phyloP scores from a whole-genome alignment of 192 early-diverging fungal genomes.

The Helicostylum pulchrum region DNA sequence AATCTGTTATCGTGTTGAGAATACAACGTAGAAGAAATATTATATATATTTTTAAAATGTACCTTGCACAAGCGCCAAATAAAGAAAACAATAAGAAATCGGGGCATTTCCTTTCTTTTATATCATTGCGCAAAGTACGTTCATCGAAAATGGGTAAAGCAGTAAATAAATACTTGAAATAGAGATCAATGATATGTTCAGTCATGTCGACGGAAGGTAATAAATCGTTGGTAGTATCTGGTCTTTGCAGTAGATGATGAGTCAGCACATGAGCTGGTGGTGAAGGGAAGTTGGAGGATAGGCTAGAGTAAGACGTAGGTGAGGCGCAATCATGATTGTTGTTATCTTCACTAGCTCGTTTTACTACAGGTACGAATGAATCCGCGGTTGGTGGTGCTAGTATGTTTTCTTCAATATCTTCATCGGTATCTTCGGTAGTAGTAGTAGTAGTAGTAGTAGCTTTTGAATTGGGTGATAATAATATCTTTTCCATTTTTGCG shows the following conservation, averaged over 20 bases:
- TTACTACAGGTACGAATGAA: not conserved
- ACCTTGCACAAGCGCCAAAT: slow-evolving; percentile 47
- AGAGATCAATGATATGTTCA: slow-evolving; percentile 48
- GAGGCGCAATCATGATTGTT: not conserved
- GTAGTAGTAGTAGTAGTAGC: too few species aligned
- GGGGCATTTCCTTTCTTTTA: slow-evolving; percentile 40
- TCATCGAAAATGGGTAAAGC: slow-evolving; percentile 50
- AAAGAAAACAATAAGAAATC: slow-evolving; percentile 45
- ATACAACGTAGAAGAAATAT: not conserved
- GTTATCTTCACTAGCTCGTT: not conserved
- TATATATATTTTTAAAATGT: slow-evolving; percentile 10
- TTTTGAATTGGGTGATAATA: slow-evolving; percentile 28
- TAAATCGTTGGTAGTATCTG: not conserved
- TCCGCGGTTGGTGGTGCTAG: too few species aligned
- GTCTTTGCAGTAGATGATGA: not conserved
- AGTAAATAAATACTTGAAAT: slow-evolving; percentile 44
- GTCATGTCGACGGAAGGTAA: slow-evolving; percentile 32
- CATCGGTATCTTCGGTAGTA: not conserved
- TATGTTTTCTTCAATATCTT: not conserved
- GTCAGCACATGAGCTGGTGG: not conserved
- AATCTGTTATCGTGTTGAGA: slow-evolving; percentile 22
- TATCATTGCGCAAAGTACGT: slow-evolving; percentile 41
- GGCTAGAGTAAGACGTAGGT: not conserved
- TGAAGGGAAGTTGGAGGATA: not conserved
- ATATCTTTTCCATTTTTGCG: slow-evolving; percentile 73